phyloP scores from a whole-genome alignment of 2,329 filamentous ascomycete species.

The Trichoderma simmonsii region DNA sequence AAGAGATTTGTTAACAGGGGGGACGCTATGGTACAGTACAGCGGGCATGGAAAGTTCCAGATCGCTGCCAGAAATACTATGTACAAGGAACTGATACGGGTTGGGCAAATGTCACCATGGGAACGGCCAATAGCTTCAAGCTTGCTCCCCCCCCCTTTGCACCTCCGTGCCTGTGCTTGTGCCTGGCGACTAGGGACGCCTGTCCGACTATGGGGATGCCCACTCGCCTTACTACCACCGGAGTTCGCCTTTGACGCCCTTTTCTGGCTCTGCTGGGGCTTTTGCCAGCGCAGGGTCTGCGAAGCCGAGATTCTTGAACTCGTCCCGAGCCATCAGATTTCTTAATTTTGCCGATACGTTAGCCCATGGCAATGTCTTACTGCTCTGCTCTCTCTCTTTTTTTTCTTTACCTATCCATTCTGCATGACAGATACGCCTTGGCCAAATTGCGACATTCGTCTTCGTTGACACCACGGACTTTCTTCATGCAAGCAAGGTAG shows the following conservation, averaged over 20 bases:
- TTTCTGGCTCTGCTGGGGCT: constrained; percentile 32
- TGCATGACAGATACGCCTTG: constrained; percentile 83
- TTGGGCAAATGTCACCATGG: constrained; percentile 15
- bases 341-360: constrained; percentile 40
- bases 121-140: constrained; percentile 10
- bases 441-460: constrained; percentile 79
- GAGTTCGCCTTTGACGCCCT: constrained; percentile 38
- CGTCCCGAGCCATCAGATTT: constrained; percentile 93
- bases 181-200: neutral
- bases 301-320: constrained; percentile 92
- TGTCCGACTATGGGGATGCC: neutral
- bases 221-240: constrained; percentile 30
- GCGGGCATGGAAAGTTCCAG: constrained; percentile 17
- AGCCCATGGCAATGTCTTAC: constrained; percentile 4
- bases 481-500: constrained; percentile 86
- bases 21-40: constrained; percentile 13
- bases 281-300: constrained; percentile 30
- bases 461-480: constrained; percentile 78
- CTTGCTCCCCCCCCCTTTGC: constrained; percentile 5
- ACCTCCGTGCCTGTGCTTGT: neutral
- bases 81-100: constrained; percentile 1
- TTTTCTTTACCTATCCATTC: constrained; percentile 83
- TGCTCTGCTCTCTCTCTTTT: neutral
- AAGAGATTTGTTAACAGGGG: constrained; percentile 12
- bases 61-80: constrained; percentile 9